These are phyloP conservation scores for Trichoderma polysporum DNA, from an alignment of 2,329 filamentous ascomycete genomes.

Conservation along the genomic window DNA sequence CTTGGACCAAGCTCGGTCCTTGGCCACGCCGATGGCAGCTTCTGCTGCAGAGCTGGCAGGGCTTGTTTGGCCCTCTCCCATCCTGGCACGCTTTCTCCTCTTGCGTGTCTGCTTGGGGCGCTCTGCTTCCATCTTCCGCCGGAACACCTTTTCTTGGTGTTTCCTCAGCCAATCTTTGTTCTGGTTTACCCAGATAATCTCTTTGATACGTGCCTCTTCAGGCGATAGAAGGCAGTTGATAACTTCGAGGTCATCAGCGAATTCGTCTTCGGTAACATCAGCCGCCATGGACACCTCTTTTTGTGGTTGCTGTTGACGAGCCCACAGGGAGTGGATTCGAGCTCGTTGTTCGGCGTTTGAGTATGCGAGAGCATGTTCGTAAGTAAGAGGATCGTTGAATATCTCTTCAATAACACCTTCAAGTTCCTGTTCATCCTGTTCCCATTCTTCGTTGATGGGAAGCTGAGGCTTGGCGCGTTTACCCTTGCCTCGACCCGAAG, in stretches of 20 bases:
- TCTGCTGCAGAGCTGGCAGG: slow-evolving; percentile 68
- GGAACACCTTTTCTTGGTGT: slow-evolving; percentile 80
- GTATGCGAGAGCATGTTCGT: slow-evolving; percentile 57
- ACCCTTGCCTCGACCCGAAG: slow-evolving; percentile 26
- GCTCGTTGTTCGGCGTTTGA: slow-evolving; percentile 58
- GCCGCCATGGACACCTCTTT: slow-evolving; percentile 57
- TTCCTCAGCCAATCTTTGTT: slow-evolving; percentile 91
- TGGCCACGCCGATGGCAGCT: slow-evolving; percentile 66
- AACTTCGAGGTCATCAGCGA: slow-evolving; percentile 87
- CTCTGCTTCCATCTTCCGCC: slow-evolving; percentile 63
- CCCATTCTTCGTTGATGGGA: slow-evolving; percentile 62
- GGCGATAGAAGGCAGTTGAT: slow-evolving; percentile 71
- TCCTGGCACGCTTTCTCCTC: slow-evolving; percentile 54
- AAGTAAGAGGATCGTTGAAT: slow-evolving; percentile 60
- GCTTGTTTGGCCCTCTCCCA: slow-evolving; percentile 64
- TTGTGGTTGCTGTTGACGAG: slow-evolving; percentile 47
- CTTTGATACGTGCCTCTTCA: slow-evolving; percentile 77
- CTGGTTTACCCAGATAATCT: slow-evolving; percentile 89
- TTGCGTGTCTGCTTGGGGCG: slow-evolving; percentile 58
- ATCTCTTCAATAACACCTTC: slow-evolving; percentile 70
- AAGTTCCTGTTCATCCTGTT: slow-evolving; percentile 61
- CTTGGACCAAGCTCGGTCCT: slow-evolving; percentile 67
- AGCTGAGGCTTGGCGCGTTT: slow-evolving; percentile 44
- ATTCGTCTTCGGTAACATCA: slow-evolving; percentile 76
- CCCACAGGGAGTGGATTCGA: slow-evolving; percentile 52